Base-by-base conservation (phyloP, 1,284 basidiomycete genomes). In the Ceratobasidium sp. region DNA sequence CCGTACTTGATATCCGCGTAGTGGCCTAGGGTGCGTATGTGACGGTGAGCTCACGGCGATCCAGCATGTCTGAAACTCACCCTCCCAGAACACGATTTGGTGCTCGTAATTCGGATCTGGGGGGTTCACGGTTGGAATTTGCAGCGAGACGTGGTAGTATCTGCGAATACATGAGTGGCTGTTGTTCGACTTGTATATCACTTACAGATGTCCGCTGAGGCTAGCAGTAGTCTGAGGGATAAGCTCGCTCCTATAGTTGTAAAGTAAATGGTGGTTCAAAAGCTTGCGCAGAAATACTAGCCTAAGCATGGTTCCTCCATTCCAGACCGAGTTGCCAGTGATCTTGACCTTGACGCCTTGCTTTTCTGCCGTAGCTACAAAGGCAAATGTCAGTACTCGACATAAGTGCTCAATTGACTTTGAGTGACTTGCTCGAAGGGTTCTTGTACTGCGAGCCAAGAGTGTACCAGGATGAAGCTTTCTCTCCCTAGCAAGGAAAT, bases 171-270 rank as follows among this genome's bases (percentile, higher is more conserved):
- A 27, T 59, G 14, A 46, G 53, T 27, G 13, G 34, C 19, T 34
- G 7, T 27, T 7, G 14, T 19, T 14, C 13, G 11, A 24, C 22
- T 46, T 8, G 14, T 3, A 14, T 37, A 13, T 39, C 4, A 71
- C 66, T 48, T 24, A 71, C 66, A 89, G 80, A 76, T 88, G 86
- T 2, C 88, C 88, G n/a, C 88, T 87, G 43, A 90, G 80, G 80
- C 88, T 89, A 54, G 84, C 81, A 14, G 81, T 83, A 27, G 88
- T 89, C 79, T 89, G 88, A 19, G 87, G 88, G 76, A 89, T 89
- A 34, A 89, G 81, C 78, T 89, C 87, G 41, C 66, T 71, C 66
- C 66, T 71, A 59, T 48, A 27, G 14, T 43, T 6, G 11, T 13
- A 48, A 31, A 7, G 31, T 68, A 22, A 68, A 34, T 43, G 29